Percentiles rank a stretch among this genome's conserved stretches.
phyloP scores from a whole-genome alignment of 306 rosid genomes.

The Astragalus membranaceus region DNA sequence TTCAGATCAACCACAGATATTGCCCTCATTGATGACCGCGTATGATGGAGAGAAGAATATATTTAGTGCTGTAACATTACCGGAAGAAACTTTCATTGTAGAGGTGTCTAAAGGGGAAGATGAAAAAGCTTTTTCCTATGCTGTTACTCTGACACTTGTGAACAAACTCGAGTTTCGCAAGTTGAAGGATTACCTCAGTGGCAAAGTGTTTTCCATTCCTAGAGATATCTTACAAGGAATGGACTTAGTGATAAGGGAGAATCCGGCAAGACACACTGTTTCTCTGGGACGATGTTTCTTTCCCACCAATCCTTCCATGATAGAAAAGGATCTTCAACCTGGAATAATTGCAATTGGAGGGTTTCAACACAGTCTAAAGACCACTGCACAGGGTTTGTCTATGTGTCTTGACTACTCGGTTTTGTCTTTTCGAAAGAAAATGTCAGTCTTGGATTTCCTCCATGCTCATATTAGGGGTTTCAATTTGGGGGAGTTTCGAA shows the following conservation, averaged over 20 bases:
- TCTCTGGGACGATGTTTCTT: constrained; percentile 44
- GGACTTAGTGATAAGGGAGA: constrained; percentile 65
- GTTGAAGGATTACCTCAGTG: constrained; percentile 42
- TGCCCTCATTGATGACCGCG: constrained; percentile 34
- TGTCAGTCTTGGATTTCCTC: constrained; percentile 51
- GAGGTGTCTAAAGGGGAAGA: constrained; percentile 40
- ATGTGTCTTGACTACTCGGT: constrained; percentile 61
- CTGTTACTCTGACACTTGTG: constrained; percentile 30
- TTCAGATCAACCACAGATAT: constrained; percentile 18
- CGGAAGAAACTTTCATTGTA: constrained; percentile 39
- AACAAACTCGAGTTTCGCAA: constrained; percentile 42
- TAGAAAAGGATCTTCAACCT: constrained; percentile 7
- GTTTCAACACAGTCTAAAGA: constrained; percentile 54
- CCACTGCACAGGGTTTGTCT: constrained; percentile 55
- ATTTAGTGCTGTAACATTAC: constrained; percentile 40
- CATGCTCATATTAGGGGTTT: background rate
- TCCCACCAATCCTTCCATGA: constrained; percentile 9
- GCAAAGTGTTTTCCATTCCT: constrained; percentile 27
- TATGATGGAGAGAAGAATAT: constrained; percentile 61
- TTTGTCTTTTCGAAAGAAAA: constrained; percentile 39
- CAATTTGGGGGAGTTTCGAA: constrained; percentile 10
- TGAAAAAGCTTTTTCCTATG: constrained; percentile 18
- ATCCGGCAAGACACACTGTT: constrained; percentile 37
- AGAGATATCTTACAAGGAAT: constrained; percentile 56
- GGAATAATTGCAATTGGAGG: constrained; percentile 53